phyloP scores from a whole-genome alignment of 371 early-diverging fungal species.

The Mortierella sp. region DNA sequence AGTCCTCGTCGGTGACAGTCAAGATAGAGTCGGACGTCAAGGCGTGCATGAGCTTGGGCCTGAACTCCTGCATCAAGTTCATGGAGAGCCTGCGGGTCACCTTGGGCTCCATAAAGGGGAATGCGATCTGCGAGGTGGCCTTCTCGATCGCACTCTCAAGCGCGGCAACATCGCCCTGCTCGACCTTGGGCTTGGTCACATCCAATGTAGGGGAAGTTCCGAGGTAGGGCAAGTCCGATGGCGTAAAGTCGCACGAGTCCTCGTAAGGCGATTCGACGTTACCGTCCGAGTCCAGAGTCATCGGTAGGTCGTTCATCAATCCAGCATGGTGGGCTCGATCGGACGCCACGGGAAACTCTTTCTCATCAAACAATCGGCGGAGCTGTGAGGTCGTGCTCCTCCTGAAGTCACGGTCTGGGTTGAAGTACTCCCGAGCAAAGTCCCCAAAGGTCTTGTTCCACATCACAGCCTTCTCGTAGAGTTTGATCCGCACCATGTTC shows the following conservation, averaged over 20 bases:
- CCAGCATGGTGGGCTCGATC: constrained; percentile 49
- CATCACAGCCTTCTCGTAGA: constrained; percentile 81
- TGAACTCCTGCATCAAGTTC: constrained; percentile 71
- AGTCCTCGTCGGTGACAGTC: constrained; percentile 35
- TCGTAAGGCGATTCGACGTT: constrained; percentile 22
- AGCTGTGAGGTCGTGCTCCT: constrained; percentile 76
- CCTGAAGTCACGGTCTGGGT: constrained; percentile 79
- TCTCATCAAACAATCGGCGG: constrained; percentile 74
- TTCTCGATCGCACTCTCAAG: constrained; percentile 57
- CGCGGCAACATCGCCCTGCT: constrained; percentile 50
- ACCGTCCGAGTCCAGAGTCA: constrained; percentile 42
- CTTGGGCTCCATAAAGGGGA: constrained; percentile 64
- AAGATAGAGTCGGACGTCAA: constrained; percentile 47
- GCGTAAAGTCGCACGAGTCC: constrained; percentile 20
- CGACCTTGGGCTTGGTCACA: constrained; percentile 35
- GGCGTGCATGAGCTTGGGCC: constrained; percentile 39
- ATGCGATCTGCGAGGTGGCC: constrained; percentile 47
- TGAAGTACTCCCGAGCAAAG: constrained; percentile 81
- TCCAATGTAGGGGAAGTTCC: constrained; percentile 47
- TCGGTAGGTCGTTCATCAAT: constrained; percentile 53
- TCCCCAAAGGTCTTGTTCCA: constrained; percentile 89
- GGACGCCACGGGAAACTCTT: constrained; percentile 50
- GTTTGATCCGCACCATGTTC: constrained; percentile 77
- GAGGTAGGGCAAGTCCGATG: constrained; percentile 44
- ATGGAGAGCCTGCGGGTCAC: constrained; percentile 70